These are phyloP conservation scores for Monosporascus sp. DNA, from an alignment of 2,329 filamentous ascomycete genomes.

Conservation along the genomic window DNA sequence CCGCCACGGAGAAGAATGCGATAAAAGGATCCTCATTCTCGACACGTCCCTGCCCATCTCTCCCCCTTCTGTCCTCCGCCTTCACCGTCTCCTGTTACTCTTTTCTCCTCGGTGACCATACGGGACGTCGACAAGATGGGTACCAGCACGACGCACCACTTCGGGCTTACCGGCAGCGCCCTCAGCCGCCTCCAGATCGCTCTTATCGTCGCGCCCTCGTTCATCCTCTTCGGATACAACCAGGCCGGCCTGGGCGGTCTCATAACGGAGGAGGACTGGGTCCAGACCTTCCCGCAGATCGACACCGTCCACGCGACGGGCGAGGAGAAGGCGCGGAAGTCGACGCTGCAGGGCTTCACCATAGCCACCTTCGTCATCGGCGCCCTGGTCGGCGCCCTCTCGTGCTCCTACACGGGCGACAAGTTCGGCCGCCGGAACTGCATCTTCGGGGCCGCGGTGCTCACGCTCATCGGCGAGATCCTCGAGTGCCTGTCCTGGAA, in stretches of 20 bases:
- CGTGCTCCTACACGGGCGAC: conserved; percentile 33
- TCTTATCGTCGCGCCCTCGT: conserved; percentile 37
- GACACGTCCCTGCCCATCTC: background rate
- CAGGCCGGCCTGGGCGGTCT: conserved; percentile 34
- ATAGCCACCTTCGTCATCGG: conserved; percentile 33
- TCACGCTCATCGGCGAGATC: conserved; percentile 37
- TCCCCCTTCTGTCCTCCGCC: background rate
- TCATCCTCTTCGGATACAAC: conserved; percentile 38
- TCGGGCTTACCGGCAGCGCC: conserved; percentile 32
- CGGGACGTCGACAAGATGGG: background rate
- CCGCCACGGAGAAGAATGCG: background rate
- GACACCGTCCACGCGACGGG: conserved; percentile 31
- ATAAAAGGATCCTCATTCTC: background rate
- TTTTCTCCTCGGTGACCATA: conserved; percentile 4
- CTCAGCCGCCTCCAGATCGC: conserved; percentile 33
- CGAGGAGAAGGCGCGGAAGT: conserved; percentile 24
- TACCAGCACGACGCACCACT: conserved; percentile 9
- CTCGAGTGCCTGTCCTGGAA: conserved; percentile 34
- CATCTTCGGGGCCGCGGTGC: conserved; percentile 33
- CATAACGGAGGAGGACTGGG: conserved; percentile 28
- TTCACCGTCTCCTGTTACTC: background rate
- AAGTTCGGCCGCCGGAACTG: conserved; percentile 34
- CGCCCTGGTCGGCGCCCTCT: conserved; percentile 30
- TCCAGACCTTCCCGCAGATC: conserved; percentile 33
- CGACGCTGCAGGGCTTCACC: conserved; percentile 33